Base-by-base conservation (phyloP, 202 grass and related monocot species). In the Panicum virgatum region DNA sequence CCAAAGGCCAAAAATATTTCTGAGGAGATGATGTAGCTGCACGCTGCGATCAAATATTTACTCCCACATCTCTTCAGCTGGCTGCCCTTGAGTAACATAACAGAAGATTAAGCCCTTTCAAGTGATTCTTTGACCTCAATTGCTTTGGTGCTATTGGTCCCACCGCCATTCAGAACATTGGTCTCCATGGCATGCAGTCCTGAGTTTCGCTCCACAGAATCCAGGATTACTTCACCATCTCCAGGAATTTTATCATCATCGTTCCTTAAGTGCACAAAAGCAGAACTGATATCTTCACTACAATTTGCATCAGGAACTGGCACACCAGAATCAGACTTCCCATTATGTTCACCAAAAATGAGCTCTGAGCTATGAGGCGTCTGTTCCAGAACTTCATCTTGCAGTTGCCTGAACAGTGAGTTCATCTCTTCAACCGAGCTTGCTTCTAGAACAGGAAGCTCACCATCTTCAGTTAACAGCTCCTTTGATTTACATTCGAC, bases 391-490 rank as follows among this genome's bases (percentile, higher is more conserved):
- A 1, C 36, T 46, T 62, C 75, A 57, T 75, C 54, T 70, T 83
- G 38, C 0, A 83, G 26, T 23, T 80, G 46, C 62, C 57, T 54
- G 23, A 80, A 76, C 20, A 26, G 9, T 5, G 69, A 80, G 57
- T 43, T 72, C 76, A 77, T 66, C 46, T 72, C 46, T 46, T 87
- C 70, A 20, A 30, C 48, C 6, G 71, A 85, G 38, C 30, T 65
- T 47, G 39, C 18, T 81, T 84, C 57, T 77, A 72, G 12, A 66
- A 80, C n/a, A 73, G 70, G 42, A 86, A 69, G 75, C 4, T 68
- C 43, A 27, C 12, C 10, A 12, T 29, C 32, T 39, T 37, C 11
- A 30, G 37, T 25, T 11, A 73, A 16, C 44, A 26, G 9, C 38
- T 73, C 66, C 12, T 78, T 72, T 29, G 37, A 12, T 39, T 40